A percentile compares a stretch with the other conserved stretches of the same genome.
Evolutionary conservation across 176 grass and related monocot species (phyloP).

Genomic region (Triticum dicoccoides): DNA sequence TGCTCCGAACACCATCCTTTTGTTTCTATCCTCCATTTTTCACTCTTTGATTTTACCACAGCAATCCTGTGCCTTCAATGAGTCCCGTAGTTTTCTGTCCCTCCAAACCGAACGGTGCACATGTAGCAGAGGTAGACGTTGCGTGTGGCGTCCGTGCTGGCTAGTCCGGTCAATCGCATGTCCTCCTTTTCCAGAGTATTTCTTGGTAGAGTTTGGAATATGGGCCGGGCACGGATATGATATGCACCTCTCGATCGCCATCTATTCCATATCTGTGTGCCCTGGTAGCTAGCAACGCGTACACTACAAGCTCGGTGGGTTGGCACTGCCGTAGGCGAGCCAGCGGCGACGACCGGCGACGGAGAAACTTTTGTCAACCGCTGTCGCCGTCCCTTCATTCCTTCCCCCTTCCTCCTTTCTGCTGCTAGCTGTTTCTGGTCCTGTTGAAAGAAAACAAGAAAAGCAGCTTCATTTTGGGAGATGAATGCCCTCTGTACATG

Average conservation of each 20-base stretch:
- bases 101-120: background rate
- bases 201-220: slow-evolving; percentile 15
- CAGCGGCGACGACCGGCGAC: background rate
- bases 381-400: background rate
- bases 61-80: too few relatives aligned
- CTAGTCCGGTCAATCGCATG: background rate
- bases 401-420: background rate
- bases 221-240: background rate
- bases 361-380: background rate
- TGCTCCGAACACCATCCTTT: too few relatives aligned
- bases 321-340: background rate
- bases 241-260: background rate
- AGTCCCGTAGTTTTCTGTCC: too few relatives aligned
- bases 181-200: background rate
- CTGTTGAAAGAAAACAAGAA: background rate
- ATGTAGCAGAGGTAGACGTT: background rate
- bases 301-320: background rate
- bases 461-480: too few relatives aligned
- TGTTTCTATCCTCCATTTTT: too few relatives aligned
- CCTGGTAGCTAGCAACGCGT: background rate
- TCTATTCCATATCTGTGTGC: background rate
- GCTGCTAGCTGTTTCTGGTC: background rate
- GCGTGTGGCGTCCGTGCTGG: background rate
- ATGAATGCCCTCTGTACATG: background rate
- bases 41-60: too few relatives aligned